phyloP scores from a whole-genome alignment of 2,329 filamentous ascomycete species.

The Pseudovirgaria hyperparasitica region DNA sequence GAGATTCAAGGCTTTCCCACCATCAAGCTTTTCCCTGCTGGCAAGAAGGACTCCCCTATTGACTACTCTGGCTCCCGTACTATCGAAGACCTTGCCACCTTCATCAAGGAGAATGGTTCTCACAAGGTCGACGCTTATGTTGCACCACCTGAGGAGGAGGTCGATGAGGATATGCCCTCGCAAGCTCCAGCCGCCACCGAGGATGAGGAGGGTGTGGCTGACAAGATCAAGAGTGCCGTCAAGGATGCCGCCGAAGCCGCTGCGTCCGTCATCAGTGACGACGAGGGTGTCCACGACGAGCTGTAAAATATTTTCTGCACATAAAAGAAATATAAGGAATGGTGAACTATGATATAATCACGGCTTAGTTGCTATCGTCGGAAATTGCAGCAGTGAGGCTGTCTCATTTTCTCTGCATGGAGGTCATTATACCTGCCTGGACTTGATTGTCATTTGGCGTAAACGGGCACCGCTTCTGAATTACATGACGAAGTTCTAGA shows the following conservation, averaged over 20 bases:
- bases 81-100: constrained; percentile 79
- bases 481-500: no score
- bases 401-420: no score
- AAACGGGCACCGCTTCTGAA: no score
- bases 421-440: no score
- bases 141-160: constrained; percentile 35
- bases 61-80: constrained; percentile 83
- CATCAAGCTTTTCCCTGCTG: constrained; percentile 94
- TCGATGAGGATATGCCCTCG: constrained; percentile 32
- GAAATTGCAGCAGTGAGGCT: no score
- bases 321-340: constrained; percentile 1
- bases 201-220: constrained; percentile 14
- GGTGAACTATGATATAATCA: no score
- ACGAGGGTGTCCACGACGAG: constrained; percentile 51
- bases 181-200: constrained; percentile 32
- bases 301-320: constrained; percentile 57
- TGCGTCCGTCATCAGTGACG: constrained; percentile 18
- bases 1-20: constrained; percentile 97
- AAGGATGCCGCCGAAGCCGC: constrained; percentile 20
- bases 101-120: constrained; percentile 92
- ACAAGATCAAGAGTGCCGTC: constrained; percentile 27
- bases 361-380: no score
- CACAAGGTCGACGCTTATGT: constrained; percentile 60
- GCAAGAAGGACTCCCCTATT: constrained; percentile 70
- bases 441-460: no score